A percentile compares a stretch with the other conserved stretches of the same genome.
Conservation (phyloP, 73 alveolate genomes). For the Paramecium octaurelia region DNA sequence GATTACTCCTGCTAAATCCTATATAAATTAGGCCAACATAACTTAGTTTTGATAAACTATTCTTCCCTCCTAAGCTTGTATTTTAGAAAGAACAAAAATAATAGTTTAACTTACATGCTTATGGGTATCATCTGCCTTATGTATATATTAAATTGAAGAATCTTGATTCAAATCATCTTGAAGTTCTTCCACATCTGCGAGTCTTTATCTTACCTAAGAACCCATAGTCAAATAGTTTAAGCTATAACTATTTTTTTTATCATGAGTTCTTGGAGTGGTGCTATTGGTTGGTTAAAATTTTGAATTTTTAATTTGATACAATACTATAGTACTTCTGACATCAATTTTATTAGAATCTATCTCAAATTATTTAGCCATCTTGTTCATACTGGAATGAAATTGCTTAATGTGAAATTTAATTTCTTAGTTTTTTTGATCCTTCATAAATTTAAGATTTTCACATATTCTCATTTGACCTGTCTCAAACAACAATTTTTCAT, state of each 20-base stretch:
- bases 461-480: neutral
- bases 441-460: constrained; percentile 29
- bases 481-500: neutral
- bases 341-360: neutral
- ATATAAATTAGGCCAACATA: neutral
- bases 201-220: neutral
- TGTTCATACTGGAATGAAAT: neutral
- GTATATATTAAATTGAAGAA: neutral
- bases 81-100: neutral
- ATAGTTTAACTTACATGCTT: constrained; percentile 9
- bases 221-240: neutral
- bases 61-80: neutral
- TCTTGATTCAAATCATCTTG: neutral
- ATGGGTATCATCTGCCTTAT: neutral
- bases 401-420: neutral
- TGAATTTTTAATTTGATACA: neutral
- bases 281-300: neutral
- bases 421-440: neutral
- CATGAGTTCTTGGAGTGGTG: neutral
- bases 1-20: constrained; percentile 12
- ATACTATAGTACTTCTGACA: neutral
- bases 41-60: constrained; percentile 19
- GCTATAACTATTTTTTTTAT: neutral
- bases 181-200: neutral
- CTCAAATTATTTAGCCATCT: neutral